Evolutionary conservation across 1,284 basidiomycete species (phyloP), one percentile per base, ranked within the genome.

Genomic region (Rhodofomes roseus): DNA sequence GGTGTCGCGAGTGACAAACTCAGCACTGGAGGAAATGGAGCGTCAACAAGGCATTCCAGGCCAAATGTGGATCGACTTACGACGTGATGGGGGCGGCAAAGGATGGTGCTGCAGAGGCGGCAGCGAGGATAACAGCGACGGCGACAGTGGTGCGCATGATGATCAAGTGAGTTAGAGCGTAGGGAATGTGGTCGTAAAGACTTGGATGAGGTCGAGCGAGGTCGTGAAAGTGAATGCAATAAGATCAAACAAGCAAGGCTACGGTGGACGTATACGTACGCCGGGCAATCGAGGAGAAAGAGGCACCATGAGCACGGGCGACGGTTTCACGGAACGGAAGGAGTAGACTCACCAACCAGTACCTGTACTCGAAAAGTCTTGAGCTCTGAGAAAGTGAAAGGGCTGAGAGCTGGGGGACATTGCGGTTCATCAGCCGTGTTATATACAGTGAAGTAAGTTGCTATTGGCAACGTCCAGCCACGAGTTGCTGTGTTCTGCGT

Each of bases 401-500:
- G 56, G 56, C 56, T 58, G 50, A 58, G 56, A 53, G 56, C 56
- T 58, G 50, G 50, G 48, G 56, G 6, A 39, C 16, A 12, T 37
- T 25, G n/a, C 16, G 27, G 53, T 8, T 6, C 46, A 48, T 18
- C 25, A 29, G 2, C 46, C 46, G 46, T 23, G 22, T n/a, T 48
- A 29, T 48, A 48, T 29, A 2, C 27, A 12, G 25, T 48, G 46
- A 14, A 29, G 46, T 6, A 23, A 48, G 44, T 8, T 22, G 6
- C 25, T 4, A 39, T 39, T 4, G 23, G 25, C 11, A 25, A 29
- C 12, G n/a, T 23, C 22, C 43, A 40, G 41, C 18, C 23, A 16
- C 23, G 27, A 46, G 12, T 18, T 39, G 7, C 37, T 8, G 37
- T 27, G 44, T n/a, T n/a, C n/a, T n/a, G n/a, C n/a, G n/a, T n/a